Conservation (phyloP, 306 rosid genomes). For the Quercus berberidifolia region DNA sequence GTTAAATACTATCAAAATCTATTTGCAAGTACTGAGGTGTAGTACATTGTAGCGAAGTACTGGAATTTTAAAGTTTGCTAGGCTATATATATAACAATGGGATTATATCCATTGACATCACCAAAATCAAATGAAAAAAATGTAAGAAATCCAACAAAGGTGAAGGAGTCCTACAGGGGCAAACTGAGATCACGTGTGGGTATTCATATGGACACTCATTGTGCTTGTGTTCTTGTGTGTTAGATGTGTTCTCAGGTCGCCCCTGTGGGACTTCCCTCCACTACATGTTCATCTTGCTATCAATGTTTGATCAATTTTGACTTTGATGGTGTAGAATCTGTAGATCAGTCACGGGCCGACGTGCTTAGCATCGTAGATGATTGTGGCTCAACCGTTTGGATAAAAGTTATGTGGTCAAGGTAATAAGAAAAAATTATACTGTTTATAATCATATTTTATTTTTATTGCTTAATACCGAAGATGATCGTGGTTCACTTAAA, state of each 20-base stretch:
- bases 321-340: neutral
- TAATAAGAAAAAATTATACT: no score
- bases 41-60: neutral
- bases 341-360: no score
- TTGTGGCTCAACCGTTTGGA: no score
- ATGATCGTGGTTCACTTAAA: no score
- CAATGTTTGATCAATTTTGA: neutral
- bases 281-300: neutral
- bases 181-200: constrained; percentile 56
- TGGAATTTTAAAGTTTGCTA: neutral
- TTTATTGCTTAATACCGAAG: no score
- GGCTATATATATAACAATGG: neutral
- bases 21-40: neutral
- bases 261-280: constrained; percentile 55
- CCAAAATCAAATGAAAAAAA: neutral
- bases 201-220: neutral
- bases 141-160: constrained; percentile 15
- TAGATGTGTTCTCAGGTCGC: constrained; percentile 91
- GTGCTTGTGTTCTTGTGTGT: neutral
- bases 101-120: neutral
- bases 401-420: no score
- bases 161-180: constrained; percentile 53
- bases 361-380: no score
- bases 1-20: neutral
- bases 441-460: no score